Evolutionary conservation across 257 asterid species (phyloP).

Genomic region (Salvia hispanica): DNA sequence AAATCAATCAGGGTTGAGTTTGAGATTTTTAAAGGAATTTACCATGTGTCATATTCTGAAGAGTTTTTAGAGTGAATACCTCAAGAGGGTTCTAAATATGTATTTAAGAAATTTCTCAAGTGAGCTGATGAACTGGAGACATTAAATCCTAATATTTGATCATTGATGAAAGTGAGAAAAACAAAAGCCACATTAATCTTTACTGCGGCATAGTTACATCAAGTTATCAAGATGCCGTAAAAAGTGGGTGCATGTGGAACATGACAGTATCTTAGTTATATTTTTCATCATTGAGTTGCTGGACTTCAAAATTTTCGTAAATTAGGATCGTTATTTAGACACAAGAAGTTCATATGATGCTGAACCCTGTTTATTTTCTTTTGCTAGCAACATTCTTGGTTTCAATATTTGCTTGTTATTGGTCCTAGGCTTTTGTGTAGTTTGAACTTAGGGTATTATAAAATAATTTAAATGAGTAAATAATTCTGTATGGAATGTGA

Average conservation of each 20-base stretch:
- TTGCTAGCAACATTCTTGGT: not conserved
- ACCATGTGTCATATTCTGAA: too few relatives aligned
- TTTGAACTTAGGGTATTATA: conserved; percentile 9
- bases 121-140: not conserved
- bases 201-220: not conserved
- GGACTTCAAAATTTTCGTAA: too few relatives aligned
- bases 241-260: not conserved
- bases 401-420: conserved; percentile 8
- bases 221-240: too few relatives aligned
- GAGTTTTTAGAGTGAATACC: too few relatives aligned
- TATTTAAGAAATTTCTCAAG: not conserved
- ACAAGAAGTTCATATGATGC: too few relatives aligned
- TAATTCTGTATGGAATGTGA: conserved; percentile 1
- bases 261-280: not conserved
- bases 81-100: not conserved
- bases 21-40: too few relatives aligned
- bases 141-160: not conserved
- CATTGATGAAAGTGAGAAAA: not conserved
- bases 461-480: not conserved
- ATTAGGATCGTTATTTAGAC: too few relatives aligned
- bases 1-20: too few relatives aligned
- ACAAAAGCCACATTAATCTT: not conserved
- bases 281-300: too few relatives aligned
- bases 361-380: too few relatives aligned
- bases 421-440: not conserved